Evolutionary conservation across 768 basidiomycete species (phyloP), one percentile per base, ranked within the genome.

Genomic region (Pleurotus citrinopileatus): DNA sequence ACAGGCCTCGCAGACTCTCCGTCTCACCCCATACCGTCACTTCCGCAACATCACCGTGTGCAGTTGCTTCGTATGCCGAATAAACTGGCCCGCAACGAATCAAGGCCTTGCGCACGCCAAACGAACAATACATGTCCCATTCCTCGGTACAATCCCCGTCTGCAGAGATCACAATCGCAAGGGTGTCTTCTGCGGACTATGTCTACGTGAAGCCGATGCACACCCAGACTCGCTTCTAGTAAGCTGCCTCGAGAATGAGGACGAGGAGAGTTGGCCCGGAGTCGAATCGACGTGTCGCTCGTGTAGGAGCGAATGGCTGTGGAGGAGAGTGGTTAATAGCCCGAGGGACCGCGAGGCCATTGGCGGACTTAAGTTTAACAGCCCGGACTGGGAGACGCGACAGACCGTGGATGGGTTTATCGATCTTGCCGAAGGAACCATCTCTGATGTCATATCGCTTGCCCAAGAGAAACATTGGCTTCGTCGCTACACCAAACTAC

Each of bases 391-490:
- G 84, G 86, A 88, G 64, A 81, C 81, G 42, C 76, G 85, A 40
- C 82, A 83, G 59, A 75, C 76, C 7, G 75, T 91, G 10, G 86
- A 87, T 48, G 78, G 78, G n/a, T 91, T 87, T 68, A 67, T 90
- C 34, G 88, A 90, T 54, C 72, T 87, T 22, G 87, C 79, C 2
- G 89, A 91, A 58, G 89, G 89, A 19, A 78, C 74, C 4, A 78
- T 91, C 55, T 60, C 63, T 40, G 83, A 87, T 42, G 83, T 90
- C 19, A 64, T 89, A 28, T 63, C 64, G 26, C 66, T 86, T 25
- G 84, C 85, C 13, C 74, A 81, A 57, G 89, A 91, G 66, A 87
- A 88, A 65, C 72, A 76, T 53, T 91, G 89, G 89, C 64, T 91
- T 44, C 71, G 82, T 32, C 75, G 70, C 36, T 65, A 81, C 62